Evolutionary conservation across 148 eudicot genomes (phyloP), one percentile per base, ranked within the genome.

Genomic region (Cornus controversa): DNA sequence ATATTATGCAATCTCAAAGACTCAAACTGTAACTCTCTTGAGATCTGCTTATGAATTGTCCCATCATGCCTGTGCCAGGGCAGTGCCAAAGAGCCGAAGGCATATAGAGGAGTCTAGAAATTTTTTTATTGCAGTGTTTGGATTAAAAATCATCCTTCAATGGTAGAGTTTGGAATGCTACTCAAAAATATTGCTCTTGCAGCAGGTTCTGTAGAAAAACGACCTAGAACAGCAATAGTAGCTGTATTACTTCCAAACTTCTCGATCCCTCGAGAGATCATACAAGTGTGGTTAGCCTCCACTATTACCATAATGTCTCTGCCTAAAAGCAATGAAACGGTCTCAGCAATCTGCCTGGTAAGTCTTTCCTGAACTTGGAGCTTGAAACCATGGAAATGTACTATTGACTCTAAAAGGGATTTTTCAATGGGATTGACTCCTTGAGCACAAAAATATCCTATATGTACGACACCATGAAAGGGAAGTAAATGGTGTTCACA

Each of bases 401-500:
- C 97, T 50, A 96, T 82, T 1, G 91, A 86, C 80, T 93, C 93
- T n/a, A 96, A 58, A 45, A 93, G 80, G 8, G 93, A 72, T 68
- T 79, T 91, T 18, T 78, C 83, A n/a, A 86, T 75, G 0, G 89
- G 85, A 76, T 80, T 77, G 16, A 80, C 72, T 72, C 75, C 84
- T 75, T 79, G 90, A 27, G 57, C 67, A 64, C 72, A 69, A 47
- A 85, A 79, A 58, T 93, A 96, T 11, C 98, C 99, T 57, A 93
- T 82, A 60, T 96, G 99, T 63, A 93, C 98, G 6, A 93, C 92
- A 42, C 99, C 99, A 26, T 96, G 85, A 78, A 96, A 96, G 6
- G 99, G 99, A 18, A 96, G 98, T 76, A 96, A 84, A 72, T 96
- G 99, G 72, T 96, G 99, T 77, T 96, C 98, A 74, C 99, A 96